Evolutionary conservation across 148 eudicot species (phyloP), one percentile per base, ranked within the genome.

Genomic region (Rheum nobile): DNA sequence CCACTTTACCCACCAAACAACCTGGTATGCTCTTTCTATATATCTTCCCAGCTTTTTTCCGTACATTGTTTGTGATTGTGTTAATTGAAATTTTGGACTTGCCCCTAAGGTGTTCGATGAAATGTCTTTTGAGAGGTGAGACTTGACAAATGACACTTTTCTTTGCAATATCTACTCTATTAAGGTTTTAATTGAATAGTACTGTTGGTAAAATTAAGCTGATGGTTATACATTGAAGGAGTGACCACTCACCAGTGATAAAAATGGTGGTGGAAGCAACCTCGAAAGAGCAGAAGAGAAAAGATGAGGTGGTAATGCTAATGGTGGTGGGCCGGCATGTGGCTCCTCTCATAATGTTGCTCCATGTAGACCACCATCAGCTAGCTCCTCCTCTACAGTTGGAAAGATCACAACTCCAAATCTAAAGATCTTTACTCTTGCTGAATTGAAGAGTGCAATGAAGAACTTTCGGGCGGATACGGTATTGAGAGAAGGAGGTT

Each of bases 401-500:
- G 91, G 93, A 28, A 71, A 31, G 35, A 82, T 85, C 8, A 75
- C 84, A 29, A 84, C 81, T 9, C 97, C 91, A 22, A 75, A 88
- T 73, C 61, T 83, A 32, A 92, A 81, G 73, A 48, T 77, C 75
- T 92, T 83, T 34, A 83, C 74, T 0, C 87, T 74, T 13, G 55
- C 75, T 0, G 93, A 88, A 10, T 73, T 92, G 55, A 92, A 14
- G 75, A 81, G 79, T 1, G 93, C 91, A 0, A 90, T 96, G 0
- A 86, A 77, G 59, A 85, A 87, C 59, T 92, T 92, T 48, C 75
- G 76, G 35, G 86, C 93, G 14, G 96, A 85, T 50, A 74, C 88
- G 0, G 68, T 88, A 74, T 59, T 92, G 59, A 96, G 97, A 5
- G 96, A 87, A 48, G 96, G 97, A 54, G 97, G 97, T 6, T 92